Percentiles rank a stretch among this genome's conserved stretches.
Evolutionary conservation across 2,329 filamentous ascomycete species (phyloP).

Genomic region (Hypoxylon sp.): DNA sequence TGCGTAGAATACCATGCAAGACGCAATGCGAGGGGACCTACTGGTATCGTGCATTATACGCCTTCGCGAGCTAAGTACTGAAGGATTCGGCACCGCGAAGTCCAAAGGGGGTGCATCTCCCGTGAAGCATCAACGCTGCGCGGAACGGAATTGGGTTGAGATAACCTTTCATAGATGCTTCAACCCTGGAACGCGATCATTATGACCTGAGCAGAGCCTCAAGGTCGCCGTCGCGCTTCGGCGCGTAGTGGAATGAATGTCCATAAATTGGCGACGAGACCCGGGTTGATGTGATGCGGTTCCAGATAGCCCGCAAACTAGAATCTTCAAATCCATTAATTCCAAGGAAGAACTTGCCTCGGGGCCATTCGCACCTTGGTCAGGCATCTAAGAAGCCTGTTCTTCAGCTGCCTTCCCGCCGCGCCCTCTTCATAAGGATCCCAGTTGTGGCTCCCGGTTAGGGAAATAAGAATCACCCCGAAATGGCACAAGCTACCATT

Average conservation of each 20-base stretch:
- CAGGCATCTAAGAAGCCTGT: not conserved
- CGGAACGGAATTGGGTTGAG: conserved; percentile 9
- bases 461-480: not conserved
- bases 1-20: conserved; percentile 36
- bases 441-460: not conserved
- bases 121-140: not conserved
- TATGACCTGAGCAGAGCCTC: conserved; percentile 26
- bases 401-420: not conserved
- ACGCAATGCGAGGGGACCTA: conserved; percentile 28
- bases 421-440: not conserved
- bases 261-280: conserved; percentile 31
- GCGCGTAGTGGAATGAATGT: conserved; percentile 12
- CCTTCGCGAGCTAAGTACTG: conserved; percentile 29
- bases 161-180: not conserved
- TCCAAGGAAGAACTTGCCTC: not conserved
- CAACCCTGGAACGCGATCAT: conserved; percentile 27
- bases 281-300: not conserved
- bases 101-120: conserved; percentile 7
- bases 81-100: conserved; percentile 24
- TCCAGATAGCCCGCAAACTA: conserved; percentile 19
- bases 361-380: not conserved
- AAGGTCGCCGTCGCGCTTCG: conserved; percentile 24
- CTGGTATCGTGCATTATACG: conserved; percentile 31
- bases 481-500: conserved; percentile 32
- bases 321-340: conserved; percentile 6